These are phyloP conservation scores for Populus davidiana DNA, from an alignment of 345 rosid species.

Conservation along the genomic window DNA sequence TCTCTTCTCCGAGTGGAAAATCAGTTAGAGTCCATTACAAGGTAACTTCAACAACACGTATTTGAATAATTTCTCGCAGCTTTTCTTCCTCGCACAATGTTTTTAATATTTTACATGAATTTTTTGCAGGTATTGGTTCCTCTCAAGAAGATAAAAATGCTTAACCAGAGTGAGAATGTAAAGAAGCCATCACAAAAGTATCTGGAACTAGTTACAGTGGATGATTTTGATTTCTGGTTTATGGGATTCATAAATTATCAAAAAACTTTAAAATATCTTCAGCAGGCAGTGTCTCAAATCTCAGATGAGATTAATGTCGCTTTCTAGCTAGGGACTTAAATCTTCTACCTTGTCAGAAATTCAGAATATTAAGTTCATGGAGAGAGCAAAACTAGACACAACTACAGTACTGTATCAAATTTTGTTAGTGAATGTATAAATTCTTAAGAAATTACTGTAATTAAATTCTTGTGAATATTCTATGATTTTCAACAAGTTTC, in stretches of 20 bases:
- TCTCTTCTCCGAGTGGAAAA: slow-evolving; percentile 34
- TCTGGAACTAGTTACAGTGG: slow-evolving; percentile 60
- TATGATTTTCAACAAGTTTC: too few relatives aligned
- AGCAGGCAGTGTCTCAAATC: slow-evolving; percentile 40
- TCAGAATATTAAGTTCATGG: too few relatives aligned
- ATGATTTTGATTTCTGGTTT: slow-evolving; percentile 83
- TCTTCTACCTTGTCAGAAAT: too few relatives aligned
- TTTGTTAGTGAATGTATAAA: too few relatives aligned
- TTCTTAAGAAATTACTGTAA: too few relatives aligned
- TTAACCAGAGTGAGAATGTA: slow-evolving; percentile 46
- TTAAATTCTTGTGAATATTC: too few relatives aligned
- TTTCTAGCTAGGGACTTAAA: neutral
- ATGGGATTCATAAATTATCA: slow-evolving; percentile 77
- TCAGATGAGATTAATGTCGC: neutral
- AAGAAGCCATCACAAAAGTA: slow-evolving; percentile 73
- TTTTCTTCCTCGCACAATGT: neutral
- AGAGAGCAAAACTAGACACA: too few relatives aligned
- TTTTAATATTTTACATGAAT: too few relatives aligned
- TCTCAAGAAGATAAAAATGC: slow-evolving; percentile 47
- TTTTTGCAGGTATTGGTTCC: slow-evolving; percentile 53
- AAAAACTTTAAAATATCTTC: slow-evolving; percentile 59
- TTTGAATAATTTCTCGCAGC: too few relatives aligned
- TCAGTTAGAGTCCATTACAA: slow-evolving; percentile 36
- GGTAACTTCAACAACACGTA: slow-evolving; percentile 11
- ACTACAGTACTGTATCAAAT: too few relatives aligned